A percentile compares a stretch with the other conserved stretches of the same genome.
phyloP scores from a whole-genome alignment of 2,329 filamentous ascomycete species.

The Colletotrichum sp. region DNA sequence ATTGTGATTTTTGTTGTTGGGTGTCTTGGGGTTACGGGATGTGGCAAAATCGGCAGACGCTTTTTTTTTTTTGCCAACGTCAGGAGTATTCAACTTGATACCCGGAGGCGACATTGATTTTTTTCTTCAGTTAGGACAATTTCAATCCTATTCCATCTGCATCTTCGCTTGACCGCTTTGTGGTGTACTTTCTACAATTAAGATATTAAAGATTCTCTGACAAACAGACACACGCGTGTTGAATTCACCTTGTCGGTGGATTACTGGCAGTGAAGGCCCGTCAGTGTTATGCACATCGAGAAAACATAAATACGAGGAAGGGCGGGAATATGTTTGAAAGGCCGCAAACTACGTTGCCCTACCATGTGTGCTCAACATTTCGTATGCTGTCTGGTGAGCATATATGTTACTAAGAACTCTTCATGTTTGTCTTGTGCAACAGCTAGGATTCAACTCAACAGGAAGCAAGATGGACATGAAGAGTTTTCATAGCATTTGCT shows the following conservation, averaged over 20 bases:
- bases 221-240: not conserved
- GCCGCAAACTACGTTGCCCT: not conserved
- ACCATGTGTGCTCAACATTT: not conserved
- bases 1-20: conserved; percentile 10
- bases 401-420: not conserved
- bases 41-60: not conserved
- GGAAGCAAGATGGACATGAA: not conserved
- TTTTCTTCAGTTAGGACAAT: conserved; percentile 13
- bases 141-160: conserved; percentile 1
- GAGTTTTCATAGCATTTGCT: not conserved
- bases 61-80: conserved; percentile 2
- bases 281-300: not conserved
- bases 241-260: not conserved
- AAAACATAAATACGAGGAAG: not conserved
- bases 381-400: not conserved
- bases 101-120: conserved; percentile 18
- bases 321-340: not conserved
- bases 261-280: not conserved
- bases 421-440: not conserved
- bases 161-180: not conserved
- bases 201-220: not conserved
- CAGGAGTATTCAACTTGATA: conserved; percentile 15
- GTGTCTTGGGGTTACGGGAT: conserved; percentile 13
- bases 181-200: not conserved
- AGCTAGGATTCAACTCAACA: not conserved